phyloP scores from a whole-genome alignment of 2,329 filamentous ascomycete species.

The Botryotinia calthae region DNA sequence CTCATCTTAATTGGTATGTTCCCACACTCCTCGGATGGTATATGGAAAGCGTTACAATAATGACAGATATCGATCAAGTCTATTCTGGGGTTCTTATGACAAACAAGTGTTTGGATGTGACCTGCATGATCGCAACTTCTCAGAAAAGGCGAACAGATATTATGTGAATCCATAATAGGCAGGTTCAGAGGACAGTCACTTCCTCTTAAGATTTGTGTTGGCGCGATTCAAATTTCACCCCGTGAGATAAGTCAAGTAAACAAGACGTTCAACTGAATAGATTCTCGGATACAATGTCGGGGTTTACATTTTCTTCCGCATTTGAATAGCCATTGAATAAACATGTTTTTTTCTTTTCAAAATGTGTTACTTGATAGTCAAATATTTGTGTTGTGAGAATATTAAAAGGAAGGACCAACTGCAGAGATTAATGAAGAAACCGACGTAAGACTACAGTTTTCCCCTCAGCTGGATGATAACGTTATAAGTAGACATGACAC shows the following conservation, averaged over 20 bases:
- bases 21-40: not conserved
- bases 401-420: not conserved
- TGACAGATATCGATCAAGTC: not conserved
- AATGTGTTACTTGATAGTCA: not conserved
- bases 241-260: not conserved
- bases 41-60: not conserved
- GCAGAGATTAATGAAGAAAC: not conserved
- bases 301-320: not conserved
- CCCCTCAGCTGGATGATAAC: not conserved
- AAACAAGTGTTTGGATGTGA: not conserved
- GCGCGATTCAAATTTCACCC: not conserved
- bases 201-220: not conserved
- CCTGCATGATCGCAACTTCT: not conserved
- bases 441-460: not conserved
- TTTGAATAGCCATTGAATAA: not conserved
- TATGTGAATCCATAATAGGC: not conserved
- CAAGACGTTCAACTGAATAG: not conserved
- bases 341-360: not conserved
- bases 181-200: not conserved
- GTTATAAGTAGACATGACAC: not conserved
- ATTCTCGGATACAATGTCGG: not conserved
- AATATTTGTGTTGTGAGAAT: not conserved
- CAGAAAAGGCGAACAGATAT: not conserved
- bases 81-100: not conserved
- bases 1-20: slow-evolving; percentile 2